Base-by-base conservation (phyloP, 805 yeast genomes). In the Saturnispora hagleri region DNA sequence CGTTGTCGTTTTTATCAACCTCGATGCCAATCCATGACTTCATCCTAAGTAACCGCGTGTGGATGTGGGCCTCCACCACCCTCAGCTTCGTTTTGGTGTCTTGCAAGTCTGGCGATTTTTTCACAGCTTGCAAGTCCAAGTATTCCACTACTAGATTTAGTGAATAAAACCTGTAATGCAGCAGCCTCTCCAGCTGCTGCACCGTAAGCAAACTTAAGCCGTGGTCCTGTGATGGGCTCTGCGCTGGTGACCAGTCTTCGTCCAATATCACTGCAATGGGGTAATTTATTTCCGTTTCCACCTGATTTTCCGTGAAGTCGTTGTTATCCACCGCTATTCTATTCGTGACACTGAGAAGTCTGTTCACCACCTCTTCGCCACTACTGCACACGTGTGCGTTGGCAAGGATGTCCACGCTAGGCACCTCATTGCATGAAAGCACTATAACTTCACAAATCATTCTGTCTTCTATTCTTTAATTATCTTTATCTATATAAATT, bases 21-120 rank as follows among this genome's bases (percentile, higher is more conserved):
- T 17, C 10, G 4, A 48, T 15, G 2, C 76, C 77, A 2, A 66
- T 64, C 77, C 77, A 74, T 0, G 74, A 60, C 53, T 70, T 62
- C 55, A 73, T 66, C 55, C 78, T 58, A 8, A 58, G 50, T 28
- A 69, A 53, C 52, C 77, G 57, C 24, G 62, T 54, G 10, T 55
- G 50, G 18, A 64, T 53, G 41, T 52, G 51, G 0, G 31, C 20
- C 36, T 45, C 43, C 5, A 57, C 53, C 1, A 28, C 35, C 9
- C 48, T 35, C 7, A 61, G 46, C 8, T 54, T 47, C 18, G 31
- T 3, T 9, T 33, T 26, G 7, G 43, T 26, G 13, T 31, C 5
- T 33, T 41, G 6, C 33, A 46, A 35, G 15, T 35, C 22, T 20
- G n/a, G 7, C 18, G 22, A 22, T 18, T 22, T 12, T n/a, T 36